Percentiles rank a stretch among this genome's conserved stretches.
Conservation (phyloP, 192 early-diverging fungal genomes). For the Coemansia sp. region DNA sequence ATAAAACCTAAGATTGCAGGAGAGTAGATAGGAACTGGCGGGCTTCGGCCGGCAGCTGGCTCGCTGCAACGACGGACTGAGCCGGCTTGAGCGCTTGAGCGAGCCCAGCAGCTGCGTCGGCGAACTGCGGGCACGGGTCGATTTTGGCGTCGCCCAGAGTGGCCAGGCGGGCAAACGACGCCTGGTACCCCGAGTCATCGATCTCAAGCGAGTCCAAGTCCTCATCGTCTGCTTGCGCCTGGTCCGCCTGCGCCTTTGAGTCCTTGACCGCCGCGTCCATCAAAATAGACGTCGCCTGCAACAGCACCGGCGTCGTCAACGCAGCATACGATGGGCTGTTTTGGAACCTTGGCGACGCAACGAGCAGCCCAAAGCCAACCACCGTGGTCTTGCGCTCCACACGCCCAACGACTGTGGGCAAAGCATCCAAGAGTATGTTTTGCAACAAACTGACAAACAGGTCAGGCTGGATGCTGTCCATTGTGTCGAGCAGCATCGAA, state of each 20-base stretch:
- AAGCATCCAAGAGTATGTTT: slow-evolving; percentile 42
- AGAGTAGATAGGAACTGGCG: slow-evolving; percentile 18
- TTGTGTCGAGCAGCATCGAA: slow-evolving; percentile 26
- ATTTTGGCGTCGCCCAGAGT: slow-evolving; percentile 63
- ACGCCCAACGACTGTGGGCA: slow-evolving; percentile 34
- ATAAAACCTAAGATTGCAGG: neutral
- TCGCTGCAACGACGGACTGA: slow-evolving; percentile 14
- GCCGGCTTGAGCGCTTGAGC: slow-evolving; percentile 33
- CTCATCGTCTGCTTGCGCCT: slow-evolving; percentile 45
- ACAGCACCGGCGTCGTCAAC: slow-evolving; percentile 25
- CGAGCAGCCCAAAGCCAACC: slow-evolving; percentile 44
- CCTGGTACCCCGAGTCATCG: slow-evolving; percentile 81
- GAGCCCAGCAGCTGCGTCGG: slow-evolving; percentile 28
- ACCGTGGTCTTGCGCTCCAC: slow-evolving; percentile 53
- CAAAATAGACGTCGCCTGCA: slow-evolving; percentile 39
- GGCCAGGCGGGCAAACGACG: slow-evolving; percentile 75
- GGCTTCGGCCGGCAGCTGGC: slow-evolving; percentile 23
- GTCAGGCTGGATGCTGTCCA: slow-evolving; percentile 49
- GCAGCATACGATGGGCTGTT: slow-evolving; percentile 10
- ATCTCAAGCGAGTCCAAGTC: slow-evolving; percentile 70
- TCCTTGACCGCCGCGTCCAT: slow-evolving; percentile 46
- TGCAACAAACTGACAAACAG: slow-evolving; percentile 42
- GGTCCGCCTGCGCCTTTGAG: slow-evolving; percentile 34
- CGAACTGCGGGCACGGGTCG: slow-evolving; percentile 64
- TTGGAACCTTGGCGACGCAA: slow-evolving; percentile 33